Percentiles rank a stretch among this genome's conserved stretches.
Evolutionary conservation across 345 rosid genomes (phyloP).

Genomic region (Rhizophora apiculata): DNA sequence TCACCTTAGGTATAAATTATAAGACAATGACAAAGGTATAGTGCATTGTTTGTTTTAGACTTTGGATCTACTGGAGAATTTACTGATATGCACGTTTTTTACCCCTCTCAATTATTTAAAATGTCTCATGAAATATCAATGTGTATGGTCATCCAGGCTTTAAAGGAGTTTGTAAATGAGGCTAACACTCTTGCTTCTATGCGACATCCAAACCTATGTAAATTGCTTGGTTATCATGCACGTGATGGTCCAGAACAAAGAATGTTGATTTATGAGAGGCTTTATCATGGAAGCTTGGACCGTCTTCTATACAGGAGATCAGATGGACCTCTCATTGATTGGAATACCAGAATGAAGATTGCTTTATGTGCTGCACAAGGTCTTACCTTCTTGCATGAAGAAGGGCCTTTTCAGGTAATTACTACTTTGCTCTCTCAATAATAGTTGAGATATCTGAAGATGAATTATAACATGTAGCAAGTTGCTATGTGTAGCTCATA

Average conservation of each 20-base stretch:
- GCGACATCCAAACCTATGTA: constrained; percentile 91
- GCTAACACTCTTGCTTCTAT: constrained; percentile 80
- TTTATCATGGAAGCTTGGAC: constrained; percentile 86
- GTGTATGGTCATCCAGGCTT: constrained; percentile 43
- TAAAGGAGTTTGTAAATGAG: constrained; percentile 74
- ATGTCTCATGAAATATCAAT: neutral
- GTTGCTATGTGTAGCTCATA: neutral
- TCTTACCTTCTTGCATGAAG: constrained; percentile 89
- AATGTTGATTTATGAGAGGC: constrained; percentile 92
- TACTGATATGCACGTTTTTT: no score
- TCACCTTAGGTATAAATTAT: no score
- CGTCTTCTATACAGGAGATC: constrained; percentile 79
- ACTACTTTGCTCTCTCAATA: neutral
- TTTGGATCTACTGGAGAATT: no score
- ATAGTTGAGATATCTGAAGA: neutral
- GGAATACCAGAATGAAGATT: constrained; percentile 91
- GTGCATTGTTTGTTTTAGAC: no score
- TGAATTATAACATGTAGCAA: neutral
- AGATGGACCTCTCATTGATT: constrained; percentile 89
- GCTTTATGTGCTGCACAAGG: constrained; percentile 91
- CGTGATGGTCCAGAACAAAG: constrained; percentile 77
- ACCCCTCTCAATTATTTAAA: no score
- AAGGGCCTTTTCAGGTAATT: constrained; percentile 95
- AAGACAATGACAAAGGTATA: no score
- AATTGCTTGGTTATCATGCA: constrained; percentile 80